These are phyloP conservation scores for Boletus smithii DNA, from an alignment of 1,284 basidiomycete genomes.

Conservation along the genomic window DNA sequence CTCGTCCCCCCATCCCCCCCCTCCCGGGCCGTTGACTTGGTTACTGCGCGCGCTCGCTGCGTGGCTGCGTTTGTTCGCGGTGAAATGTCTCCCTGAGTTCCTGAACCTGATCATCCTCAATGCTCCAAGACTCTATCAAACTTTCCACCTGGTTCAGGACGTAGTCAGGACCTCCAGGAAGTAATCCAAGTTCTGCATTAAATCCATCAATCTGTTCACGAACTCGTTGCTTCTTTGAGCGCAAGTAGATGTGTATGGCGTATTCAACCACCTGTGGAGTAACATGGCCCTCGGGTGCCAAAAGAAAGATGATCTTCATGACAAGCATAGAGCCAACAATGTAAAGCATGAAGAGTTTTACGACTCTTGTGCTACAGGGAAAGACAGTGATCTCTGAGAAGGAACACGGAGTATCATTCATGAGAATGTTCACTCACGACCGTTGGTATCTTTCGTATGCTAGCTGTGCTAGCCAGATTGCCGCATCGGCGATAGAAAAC, in stretches of 20 bases:
- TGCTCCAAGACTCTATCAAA: too few relatives aligned
- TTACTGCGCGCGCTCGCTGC: too few relatives aligned
- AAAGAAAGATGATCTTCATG: conserved; percentile 17
- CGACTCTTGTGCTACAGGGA: conserved; percentile 5
- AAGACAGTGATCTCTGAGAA: neutral
- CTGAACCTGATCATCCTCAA: too few relatives aligned
- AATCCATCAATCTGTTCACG: neutral
- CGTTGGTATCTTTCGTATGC: too few relatives aligned
- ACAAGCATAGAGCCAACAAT: conserved; percentile 26
- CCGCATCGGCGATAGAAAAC: conserved; percentile 15
- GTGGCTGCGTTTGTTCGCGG: too few relatives aligned
- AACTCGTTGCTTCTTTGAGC: neutral
- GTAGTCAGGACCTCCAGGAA: neutral
- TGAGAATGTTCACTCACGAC: conserved; percentile 9
- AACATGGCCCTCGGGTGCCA: neutral
- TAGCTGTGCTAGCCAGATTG: neutral
- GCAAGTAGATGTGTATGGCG: neutral
- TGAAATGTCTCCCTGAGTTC: too few relatives aligned
- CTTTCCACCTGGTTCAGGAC: too few relatives aligned
- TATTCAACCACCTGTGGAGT: neutral
- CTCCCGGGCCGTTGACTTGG: too few relatives aligned
- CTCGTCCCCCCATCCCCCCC: too few relatives aligned
- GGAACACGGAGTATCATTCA: too few relatives aligned
- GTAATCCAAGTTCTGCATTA: neutral
- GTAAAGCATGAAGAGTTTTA: conserved; percentile 22